Base-by-base conservation (phyloP, 768 basidiomycete genomes). In the Boletus pseudo-olivaceus region DNA sequence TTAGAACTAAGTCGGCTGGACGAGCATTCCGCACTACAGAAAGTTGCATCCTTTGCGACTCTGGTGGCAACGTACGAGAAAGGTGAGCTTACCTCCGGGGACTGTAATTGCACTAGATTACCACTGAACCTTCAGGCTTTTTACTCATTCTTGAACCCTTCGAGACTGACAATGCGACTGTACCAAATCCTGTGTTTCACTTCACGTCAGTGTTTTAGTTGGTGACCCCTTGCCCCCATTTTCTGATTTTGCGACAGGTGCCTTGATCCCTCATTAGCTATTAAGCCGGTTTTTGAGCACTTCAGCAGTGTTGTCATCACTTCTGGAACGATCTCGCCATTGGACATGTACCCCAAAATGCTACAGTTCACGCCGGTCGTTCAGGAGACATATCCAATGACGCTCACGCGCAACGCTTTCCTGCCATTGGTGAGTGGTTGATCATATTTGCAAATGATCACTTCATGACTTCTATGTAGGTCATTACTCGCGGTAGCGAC, bases 281-380 rank as follows among this genome's bases (percentile, higher is more conserved):
- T 99, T 63, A 91, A 93, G 62, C 97, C 97, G 0, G 90, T 99
- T 17, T 98, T 99, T 67, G 97, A 99, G 66, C 89, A 94, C 30
- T 99, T 98, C 69, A 95, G 92, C 68, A 93, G 90, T 57, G 97
- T 99, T 20, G 93, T 99, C 59, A 99, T 99, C 69, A 99, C 97
- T 0, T 98, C 94, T 5, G 97, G 97, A 62, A 99, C 97, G 11
- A 93, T 99, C 62, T 98, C 95, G 1, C 97, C 97, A 3, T 73
- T 99, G 54, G 97, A 99, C 73, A 99, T 99, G 97, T 99, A 99
- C 71, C 97, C 97, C 12, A 99, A 98, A 74, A 99, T 99, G 91
- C 79, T 99, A 30, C 93, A 94, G 61, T 99, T 99, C 72, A 92
- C 91, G 17, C 95, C 97, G 2, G 94, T 96, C 19, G 90, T 98